phyloP scores from a whole-genome alignment of 495 filamentous ascomycete species.

The Tuber brumale region DNA sequence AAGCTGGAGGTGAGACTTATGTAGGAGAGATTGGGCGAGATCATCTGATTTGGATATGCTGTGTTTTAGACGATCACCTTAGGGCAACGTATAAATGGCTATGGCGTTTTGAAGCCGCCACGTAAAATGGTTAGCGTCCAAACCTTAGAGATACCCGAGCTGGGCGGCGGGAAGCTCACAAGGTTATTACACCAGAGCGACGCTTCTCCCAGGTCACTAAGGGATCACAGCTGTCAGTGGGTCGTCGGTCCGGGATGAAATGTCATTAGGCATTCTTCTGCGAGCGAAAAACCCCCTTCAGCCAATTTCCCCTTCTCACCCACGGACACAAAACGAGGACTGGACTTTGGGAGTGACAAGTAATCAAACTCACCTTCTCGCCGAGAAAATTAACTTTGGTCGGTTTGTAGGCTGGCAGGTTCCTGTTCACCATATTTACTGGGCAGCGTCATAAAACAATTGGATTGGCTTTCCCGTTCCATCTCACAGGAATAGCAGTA shows the following conservation, averaged over 20 bases:
- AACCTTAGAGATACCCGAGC: constrained; percentile 6
- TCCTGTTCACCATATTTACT: constrained; percentile 24
- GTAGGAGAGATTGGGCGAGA: constrained; percentile 53
- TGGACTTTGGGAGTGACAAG: not conserved
- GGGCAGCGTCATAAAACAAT: not conserved
- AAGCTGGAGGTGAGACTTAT: constrained; percentile 60
- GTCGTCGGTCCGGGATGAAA: too few species aligned
- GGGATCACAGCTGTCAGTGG: too few species aligned
- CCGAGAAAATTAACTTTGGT: constrained; percentile 33
- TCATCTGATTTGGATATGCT: constrained; percentile 55
- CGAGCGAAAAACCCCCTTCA: too few species aligned
- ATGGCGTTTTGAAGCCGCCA: constrained; percentile 38
- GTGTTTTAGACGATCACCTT: constrained; percentile 63
- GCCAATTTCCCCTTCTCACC: too few species aligned
- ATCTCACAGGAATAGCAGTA: not conserved
- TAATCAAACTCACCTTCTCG: constrained; percentile 26
- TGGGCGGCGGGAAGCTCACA: too few species aligned
- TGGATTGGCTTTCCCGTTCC: not conserved
- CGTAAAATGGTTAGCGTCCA: constrained; percentile 13
- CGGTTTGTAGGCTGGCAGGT: constrained; percentile 28
- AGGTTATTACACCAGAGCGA: too few species aligned
- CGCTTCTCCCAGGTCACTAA: too few species aligned
- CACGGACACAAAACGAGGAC: not conserved
- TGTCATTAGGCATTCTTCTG: too few species aligned
- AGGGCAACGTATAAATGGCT: constrained; percentile 62